Evolutionary conservation across 768 basidiomycete species (phyloP), one percentile per base, ranked within the genome.

Genomic region (Rossbeevera mucosa): DNA sequence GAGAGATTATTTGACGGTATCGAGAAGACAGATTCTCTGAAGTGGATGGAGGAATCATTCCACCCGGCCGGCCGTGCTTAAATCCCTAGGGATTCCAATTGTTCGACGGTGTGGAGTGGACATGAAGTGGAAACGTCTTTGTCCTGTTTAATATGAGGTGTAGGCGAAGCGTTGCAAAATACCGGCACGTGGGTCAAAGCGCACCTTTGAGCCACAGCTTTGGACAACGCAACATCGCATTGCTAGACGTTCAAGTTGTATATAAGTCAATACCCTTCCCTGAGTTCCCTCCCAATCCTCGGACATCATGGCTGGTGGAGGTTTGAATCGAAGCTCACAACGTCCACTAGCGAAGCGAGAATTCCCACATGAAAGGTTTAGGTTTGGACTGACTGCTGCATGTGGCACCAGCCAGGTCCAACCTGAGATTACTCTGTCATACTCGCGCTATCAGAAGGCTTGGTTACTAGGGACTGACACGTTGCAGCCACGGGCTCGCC

Each of bases 11-110:
- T 18, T 3, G 33, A 20, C 14, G 18, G 21, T 28, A n/a, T 9
- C 3, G 53, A 51, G 53, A 58, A 53, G 41, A 50, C 56, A 61
- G 60, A 38, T 49, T 44, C 51, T 55, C 51, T 28, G 21, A 28
- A 33, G 16, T n/a, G 41, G 28, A 16, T n/a, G 18, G 20, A 29
- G 14, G n/a, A 18, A 43, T 21, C 41, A 11, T 20, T 31, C 22
- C 5, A 22, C 20, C 40, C 1, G 5, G 6, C 7, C 26, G 21
- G 6, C 7, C 26, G 21, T 9, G 12, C 38, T 64, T 64, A 61
- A 53, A 64, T 51, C 30, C 41, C 51, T 52, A n/a, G 14, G 14
- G 12, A n/a, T 20, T 20, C 47, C 28, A 30, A 50, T 54, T 50
- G 55, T 52, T 49, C 11, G 12, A 18, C 13, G 29, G 1, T 45